Conservation (phyloP, 1,139 yeast genomes). For the Barnettozyma hawaiiensis region DNA sequence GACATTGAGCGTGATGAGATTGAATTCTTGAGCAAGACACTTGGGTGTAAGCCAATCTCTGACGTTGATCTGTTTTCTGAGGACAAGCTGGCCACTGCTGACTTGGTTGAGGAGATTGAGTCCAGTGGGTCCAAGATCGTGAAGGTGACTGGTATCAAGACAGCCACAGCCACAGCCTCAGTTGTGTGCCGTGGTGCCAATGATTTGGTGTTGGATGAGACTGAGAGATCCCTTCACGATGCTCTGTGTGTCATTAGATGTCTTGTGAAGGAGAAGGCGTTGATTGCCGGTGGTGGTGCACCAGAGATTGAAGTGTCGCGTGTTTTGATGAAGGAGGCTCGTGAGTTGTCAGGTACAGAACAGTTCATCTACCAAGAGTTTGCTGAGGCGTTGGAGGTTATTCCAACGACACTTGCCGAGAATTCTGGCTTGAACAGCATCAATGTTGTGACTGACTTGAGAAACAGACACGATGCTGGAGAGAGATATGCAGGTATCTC, state of each 20-base stretch:
- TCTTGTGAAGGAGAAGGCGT: conserved; percentile 86
- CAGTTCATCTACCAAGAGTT: conserved; percentile 94
- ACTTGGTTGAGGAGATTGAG: conserved; percentile 86
- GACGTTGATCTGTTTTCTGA: conserved; percentile 90
- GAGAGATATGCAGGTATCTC: conserved; percentile 94
- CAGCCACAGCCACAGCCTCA: conserved; percentile 61
- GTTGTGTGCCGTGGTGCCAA: conserved; percentile 95
- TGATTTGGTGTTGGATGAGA: conserved; percentile 81
- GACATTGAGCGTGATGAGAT: conserved; percentile 97
- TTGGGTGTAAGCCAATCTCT: conserved; percentile 95
- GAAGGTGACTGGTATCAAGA: conserved; percentile 80
- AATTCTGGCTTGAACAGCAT: conserved; percentile 96
- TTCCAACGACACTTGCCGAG: conserved; percentile 96
- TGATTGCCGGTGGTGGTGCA: conserved; percentile 99
- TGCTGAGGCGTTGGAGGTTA: conserved; percentile 92
- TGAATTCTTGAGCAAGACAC: conserved; percentile 84
- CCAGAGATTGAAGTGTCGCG: conserved; percentile 95
- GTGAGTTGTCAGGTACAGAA: conserved; percentile 80
- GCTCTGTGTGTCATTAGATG: conserved; percentile 96
- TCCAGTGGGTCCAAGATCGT: conserved; percentile 91
- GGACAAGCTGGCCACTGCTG: conserved; percentile 89
- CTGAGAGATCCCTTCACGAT: conserved; percentile 95
- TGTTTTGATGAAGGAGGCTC: conserved; percentile 70
- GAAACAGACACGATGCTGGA: conserved; percentile 88
- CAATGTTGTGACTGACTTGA: conserved; percentile 89